phyloP scores from a whole-genome alignment of 495 filamentous ascomycete species.

The Bathelium albidoporum region DNA sequence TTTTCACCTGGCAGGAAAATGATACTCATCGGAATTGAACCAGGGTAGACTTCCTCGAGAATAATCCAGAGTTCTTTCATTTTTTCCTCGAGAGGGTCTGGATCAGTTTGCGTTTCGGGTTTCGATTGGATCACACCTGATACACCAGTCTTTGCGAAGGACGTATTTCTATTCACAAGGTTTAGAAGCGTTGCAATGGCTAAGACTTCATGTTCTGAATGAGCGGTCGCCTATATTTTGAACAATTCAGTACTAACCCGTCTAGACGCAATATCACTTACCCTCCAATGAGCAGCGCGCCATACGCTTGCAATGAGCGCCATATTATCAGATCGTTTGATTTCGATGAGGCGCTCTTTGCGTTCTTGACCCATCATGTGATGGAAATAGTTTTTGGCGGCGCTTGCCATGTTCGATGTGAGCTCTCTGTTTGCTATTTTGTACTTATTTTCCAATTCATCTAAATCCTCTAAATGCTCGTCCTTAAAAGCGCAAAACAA shows the following conservation, averaged over 20 bases:
- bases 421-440: background rate
- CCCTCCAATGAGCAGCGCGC: background rate
- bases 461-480: background rate
- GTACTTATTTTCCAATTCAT: background rate
- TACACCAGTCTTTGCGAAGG: background rate
- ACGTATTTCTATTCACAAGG: background rate
- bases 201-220: background rate
- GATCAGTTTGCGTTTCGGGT: too few relatives aligned
- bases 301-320: background rate
- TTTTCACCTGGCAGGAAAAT: background rate
- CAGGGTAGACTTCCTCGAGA: background rate
- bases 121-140: too few relatives aligned
- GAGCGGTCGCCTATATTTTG: background rate
- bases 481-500: constrained; percentile 17
- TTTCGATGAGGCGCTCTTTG: background rate
- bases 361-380: background rate
- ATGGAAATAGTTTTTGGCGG: background rate
- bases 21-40: background rate
- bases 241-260: background rate
- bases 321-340: background rate
- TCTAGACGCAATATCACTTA: background rate
- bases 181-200: background rate
- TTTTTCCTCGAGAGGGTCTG: background rate
- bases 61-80: background rate
- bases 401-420: background rate